A percentile compares a stretch with the other conserved stretches of the same genome.
phyloP scores from a whole-genome alignment of 2,329 filamentous ascomycete genomes.

The Pseudogymnoascus sp. region DNA sequence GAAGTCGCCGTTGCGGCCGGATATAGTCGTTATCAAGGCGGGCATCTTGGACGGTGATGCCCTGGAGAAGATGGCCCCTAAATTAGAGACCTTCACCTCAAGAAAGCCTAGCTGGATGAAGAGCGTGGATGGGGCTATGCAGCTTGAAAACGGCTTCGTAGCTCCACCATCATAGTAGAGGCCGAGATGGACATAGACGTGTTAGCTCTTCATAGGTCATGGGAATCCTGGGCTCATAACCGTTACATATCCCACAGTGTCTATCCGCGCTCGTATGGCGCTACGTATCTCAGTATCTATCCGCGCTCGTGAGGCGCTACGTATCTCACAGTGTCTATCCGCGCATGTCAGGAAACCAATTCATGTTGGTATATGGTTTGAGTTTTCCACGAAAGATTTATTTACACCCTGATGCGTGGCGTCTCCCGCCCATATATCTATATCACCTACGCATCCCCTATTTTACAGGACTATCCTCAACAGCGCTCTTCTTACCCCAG shows the following conservation, averaged over 20 bases:
- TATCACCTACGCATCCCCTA: background rate
- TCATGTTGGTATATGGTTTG: background rate
- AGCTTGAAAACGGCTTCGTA: background rate
- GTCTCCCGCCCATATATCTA: background rate
- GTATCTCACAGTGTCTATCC: background rate
- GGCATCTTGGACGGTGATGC: background rate
- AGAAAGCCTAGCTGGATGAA: background rate
- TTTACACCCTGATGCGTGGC: background rate
- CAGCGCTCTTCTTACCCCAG: background rate
- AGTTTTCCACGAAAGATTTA: background rate
- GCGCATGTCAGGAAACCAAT: background rate
- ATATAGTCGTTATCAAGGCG: background rate
- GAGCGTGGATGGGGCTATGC: background rate
- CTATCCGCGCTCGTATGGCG: too few relatives aligned
- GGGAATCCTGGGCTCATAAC: background rate
- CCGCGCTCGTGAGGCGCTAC: background rate
- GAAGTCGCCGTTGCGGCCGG: background rate
- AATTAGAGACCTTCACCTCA: background rate
- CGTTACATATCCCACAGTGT: too few relatives aligned
- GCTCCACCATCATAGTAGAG: background rate
- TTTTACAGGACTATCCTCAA: background rate
- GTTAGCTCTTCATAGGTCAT: background rate
- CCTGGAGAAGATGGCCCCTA: background rate
- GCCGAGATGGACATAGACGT: background rate
- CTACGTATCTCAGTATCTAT: background rate